Percentiles rank a stretch among this genome's conserved stretches.
Conservation (phyloP, 2,329 filamentous ascomycete genomes). For the Exophiala alcalophila region DNA sequence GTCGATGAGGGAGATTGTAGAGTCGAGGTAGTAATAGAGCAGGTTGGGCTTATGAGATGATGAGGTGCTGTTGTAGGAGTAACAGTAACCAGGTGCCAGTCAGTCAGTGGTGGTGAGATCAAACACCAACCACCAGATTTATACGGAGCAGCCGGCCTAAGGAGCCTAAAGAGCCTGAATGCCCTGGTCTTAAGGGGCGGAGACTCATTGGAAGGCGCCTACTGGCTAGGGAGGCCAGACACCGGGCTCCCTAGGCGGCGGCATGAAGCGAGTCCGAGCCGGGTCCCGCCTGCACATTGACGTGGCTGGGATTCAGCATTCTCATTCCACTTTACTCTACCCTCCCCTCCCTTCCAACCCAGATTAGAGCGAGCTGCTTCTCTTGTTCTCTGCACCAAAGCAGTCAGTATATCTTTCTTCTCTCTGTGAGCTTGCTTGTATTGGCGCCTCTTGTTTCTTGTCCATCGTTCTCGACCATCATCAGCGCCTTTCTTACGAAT, state of each 20-base stretch:
- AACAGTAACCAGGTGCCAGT: too few relatives aligned
- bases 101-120: too few relatives aligned
- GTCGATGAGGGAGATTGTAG: neutral
- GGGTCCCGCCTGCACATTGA: too few relatives aligned
- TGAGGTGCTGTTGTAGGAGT: too few relatives aligned
- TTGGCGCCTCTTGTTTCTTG: constrained; percentile 1
- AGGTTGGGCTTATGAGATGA: constrained; percentile 4
- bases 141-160: neutral
- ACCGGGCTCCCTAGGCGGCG: too few relatives aligned
- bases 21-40: neutral
- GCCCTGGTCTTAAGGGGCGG: too few relatives aligned
- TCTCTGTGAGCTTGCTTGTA: neutral
- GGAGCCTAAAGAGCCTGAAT: too few relatives aligned
- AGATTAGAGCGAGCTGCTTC: too few relatives aligned
- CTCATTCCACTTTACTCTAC: constrained; percentile 6
- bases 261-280: too few relatives aligned
- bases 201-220: too few relatives aligned
- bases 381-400: neutral
- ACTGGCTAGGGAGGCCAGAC: too few relatives aligned
- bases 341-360: constrained; percentile 1
- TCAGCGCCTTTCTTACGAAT: neutral
- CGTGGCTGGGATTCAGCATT: constrained; percentile 15
- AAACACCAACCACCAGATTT: constrained; percentile 21
- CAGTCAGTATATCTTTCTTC: neutral
- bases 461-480: constrained; percentile 10